Percentiles rank a stretch among this genome's conserved stretches.
These are phyloP conservation scores for Cocos nucifera DNA, from an alignment of 176 grass and related monocot genomes.

Conservation along the genomic window DNA sequence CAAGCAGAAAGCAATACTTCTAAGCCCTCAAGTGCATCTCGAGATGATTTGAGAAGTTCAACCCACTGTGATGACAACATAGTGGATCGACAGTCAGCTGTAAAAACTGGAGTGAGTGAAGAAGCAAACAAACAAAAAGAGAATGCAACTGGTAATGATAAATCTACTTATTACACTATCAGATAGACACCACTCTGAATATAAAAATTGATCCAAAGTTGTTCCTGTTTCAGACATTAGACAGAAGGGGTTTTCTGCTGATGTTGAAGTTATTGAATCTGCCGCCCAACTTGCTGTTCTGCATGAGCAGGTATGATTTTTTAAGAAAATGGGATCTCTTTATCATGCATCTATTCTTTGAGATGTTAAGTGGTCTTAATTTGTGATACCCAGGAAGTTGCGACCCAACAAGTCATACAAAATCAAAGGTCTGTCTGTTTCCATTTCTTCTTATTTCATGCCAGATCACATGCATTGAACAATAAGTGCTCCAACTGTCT, in stretches of 20 bases:
- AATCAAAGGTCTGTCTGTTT: conserved; percentile 59
- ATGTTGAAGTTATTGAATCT: conserved; percentile 44
- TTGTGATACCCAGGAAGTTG: conserved; percentile 68
- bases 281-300: conserved; percentile 70
- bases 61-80: not conserved
- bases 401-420: conserved; percentile 77
- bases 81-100: not conserved
- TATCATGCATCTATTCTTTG: conserved; percentile 11
- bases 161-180: not conserved
- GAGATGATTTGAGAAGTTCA: conserved; percentile 11
- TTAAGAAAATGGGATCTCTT: conserved; percentile 20
- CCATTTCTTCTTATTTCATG: conserved; percentile 7
- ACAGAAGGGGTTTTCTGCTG: not conserved
- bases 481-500: not conserved
- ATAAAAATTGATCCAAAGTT: too few relatives aligned
- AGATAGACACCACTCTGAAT: not conserved
- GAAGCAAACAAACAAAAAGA: not conserved
- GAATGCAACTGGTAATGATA: not conserved
- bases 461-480: not conserved
- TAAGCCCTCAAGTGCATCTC: not conserved
- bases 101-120: not conserved
- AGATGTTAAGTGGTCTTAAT: conserved; percentile 25
- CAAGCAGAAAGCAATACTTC: not conserved
- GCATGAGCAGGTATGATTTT: conserved; percentile 57
- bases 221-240: conserved; percentile 8